A percentile compares a stretch with the other conserved stretches of the same genome.
phyloP scores from a whole-genome alignment of 768 basidiomycete genomes.

The Mrakia gelida region DNA sequence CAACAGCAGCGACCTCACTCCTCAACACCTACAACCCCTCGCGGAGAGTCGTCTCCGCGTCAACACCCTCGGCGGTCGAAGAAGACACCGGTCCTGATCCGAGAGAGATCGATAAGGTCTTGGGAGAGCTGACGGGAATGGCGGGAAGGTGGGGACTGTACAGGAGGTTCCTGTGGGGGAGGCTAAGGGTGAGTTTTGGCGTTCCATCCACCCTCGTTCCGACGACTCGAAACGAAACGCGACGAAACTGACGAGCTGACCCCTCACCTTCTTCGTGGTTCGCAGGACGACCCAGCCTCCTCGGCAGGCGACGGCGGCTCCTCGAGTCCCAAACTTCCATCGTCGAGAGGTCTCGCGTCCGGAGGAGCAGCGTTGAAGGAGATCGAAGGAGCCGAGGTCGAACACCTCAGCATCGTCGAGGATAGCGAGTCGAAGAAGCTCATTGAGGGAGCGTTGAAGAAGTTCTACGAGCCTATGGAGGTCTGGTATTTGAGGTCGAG shows the following conservation, averaged over 20 bases:
- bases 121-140: conserved; percentile 84
- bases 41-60: conserved; percentile 5
- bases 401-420: conserved; percentile 33
- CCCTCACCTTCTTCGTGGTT: background rate
- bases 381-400: background rate
- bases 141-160: conserved; percentile 88
- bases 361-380: background rate
- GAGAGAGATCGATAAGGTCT: conserved; percentile 80
- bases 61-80: conserved; percentile 24
- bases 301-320: background rate
- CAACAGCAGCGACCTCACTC: conserved; percentile 21
- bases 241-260: too few relatives aligned
- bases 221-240: too few relatives aligned
- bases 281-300: conserved; percentile 9
- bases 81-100: conserved; percentile 64
- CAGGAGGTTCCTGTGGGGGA: conserved; percentile 74
- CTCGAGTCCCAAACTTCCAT: background rate
- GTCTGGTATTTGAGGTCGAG: conserved; percentile 82
- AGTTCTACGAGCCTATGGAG: conserved; percentile 84
- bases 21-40: conserved; percentile 28
- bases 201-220: background rate
- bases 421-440: conserved; percentile 46
- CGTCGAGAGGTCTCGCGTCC: too few relatives aligned
- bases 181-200: conserved; percentile 55
- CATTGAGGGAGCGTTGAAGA: conserved; percentile 63